These are phyloP conservation scores for Tricladium varicosporioides DNA, from an alignment of 2,329 filamentous ascomycete genomes.

Conservation along the genomic window DNA sequence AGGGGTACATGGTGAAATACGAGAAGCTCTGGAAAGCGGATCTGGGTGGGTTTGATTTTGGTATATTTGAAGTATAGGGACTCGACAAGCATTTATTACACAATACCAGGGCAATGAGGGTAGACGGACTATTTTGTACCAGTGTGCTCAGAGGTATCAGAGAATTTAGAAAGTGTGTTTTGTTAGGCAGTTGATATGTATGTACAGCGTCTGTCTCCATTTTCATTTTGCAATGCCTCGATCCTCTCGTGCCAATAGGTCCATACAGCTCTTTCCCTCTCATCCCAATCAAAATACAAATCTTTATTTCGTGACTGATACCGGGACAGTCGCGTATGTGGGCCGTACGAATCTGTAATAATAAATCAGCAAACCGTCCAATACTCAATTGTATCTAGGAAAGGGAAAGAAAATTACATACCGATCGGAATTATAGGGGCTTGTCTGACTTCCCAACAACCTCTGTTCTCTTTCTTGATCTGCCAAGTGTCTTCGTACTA, in stretches of 20 bases:
- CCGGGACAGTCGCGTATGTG: slow-evolving; percentile 73
- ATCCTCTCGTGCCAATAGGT: neutral
- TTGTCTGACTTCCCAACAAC: slow-evolving; percentile 77
- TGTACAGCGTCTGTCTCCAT: neutral
- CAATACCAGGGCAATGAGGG: too few species aligned
- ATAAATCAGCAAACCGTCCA: slow-evolving; percentile 8
- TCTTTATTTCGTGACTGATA: slow-evolving; percentile 21
- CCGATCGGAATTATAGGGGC: slow-evolving; percentile 87
- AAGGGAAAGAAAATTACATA: slow-evolving; percentile 44
- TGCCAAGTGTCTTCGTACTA: slow-evolving; percentile 81
- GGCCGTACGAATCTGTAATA: slow-evolving; percentile 71
- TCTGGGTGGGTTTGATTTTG: too few species aligned
- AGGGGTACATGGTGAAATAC: too few species aligned
- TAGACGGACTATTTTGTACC: too few species aligned
- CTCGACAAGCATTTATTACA: too few species aligned
- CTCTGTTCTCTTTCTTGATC: slow-evolving; percentile 89
- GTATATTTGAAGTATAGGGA: too few species aligned
- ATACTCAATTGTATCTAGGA: neutral
- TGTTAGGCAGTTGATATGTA: neutral
- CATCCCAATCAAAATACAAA: neutral
- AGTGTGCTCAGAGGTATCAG: too few species aligned
- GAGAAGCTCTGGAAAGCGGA: too few species aligned
- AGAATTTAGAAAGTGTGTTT: too few species aligned
- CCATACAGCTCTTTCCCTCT: neutral
- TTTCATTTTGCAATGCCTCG: neutral